These are phyloP conservation scores for Aspergillus tamarii DNA, from an alignment of 2,329 filamentous ascomycete species.

Conservation along the genomic window DNA sequence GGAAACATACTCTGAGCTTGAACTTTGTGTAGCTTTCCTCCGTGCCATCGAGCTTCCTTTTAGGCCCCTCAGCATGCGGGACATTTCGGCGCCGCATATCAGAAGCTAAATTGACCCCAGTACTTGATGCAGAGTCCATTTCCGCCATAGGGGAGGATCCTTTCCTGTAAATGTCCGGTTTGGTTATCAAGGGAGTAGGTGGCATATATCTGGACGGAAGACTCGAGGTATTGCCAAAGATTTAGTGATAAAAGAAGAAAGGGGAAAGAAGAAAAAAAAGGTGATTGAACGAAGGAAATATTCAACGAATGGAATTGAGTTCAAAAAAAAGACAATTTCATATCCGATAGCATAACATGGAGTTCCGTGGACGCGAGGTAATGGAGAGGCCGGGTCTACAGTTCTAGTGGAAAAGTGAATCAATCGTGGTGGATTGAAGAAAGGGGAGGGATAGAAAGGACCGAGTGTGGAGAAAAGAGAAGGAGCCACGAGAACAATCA, in stretches of 20 bases:
- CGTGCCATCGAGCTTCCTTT: constrained; percentile 22
- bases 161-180: background rate
- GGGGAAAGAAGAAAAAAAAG: constrained; percentile 14
- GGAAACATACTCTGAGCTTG: constrained; percentile 37
- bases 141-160: constrained; percentile 33
- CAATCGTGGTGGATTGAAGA: background rate
- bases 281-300: constrained; percentile 12
- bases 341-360: constrained; percentile 16
- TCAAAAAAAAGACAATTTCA: constrained; percentile 15
- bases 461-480: constrained; percentile 5
- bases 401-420: background rate
- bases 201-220: background rate
- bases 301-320: constrained; percentile 7
- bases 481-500: constrained; percentile 16
- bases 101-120: constrained; percentile 36
- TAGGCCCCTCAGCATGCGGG: constrained; percentile 33
- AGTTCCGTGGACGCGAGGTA: constrained; percentile 11
- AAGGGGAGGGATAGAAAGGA: background rate
- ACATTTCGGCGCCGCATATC: constrained; percentile 50
- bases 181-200: background rate
- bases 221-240: background rate
- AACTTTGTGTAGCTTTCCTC: constrained; percentile 34
- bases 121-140: constrained; percentile 36
- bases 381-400: background rate
- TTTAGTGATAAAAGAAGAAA: constrained; percentile 12